Evolutionary conservation across 2,329 filamentous ascomycete species (phyloP), one percentile per base, ranked within the genome.

Genomic region (Nemania diffusa): DNA sequence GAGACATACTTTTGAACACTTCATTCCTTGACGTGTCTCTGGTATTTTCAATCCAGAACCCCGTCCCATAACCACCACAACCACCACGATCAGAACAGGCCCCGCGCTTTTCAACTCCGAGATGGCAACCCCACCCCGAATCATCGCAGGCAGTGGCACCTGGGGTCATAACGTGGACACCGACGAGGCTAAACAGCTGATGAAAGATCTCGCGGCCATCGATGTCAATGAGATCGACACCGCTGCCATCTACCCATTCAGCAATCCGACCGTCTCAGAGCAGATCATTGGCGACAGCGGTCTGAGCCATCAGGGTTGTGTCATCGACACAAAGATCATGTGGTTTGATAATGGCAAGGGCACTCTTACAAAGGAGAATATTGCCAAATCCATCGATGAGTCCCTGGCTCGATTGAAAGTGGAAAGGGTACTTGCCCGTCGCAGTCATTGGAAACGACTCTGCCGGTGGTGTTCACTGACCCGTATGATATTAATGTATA

Each of bases 151-250:
- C 8, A 60, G 57, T 48, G 68, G 65, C n/a, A 66, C 53, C n/a
- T 70, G 65, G 68, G 68, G 62, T 60, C 65, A 70, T 51, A 60
- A 57, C 40, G 46, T 65, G 20, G 46, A 59, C 11, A 59, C 32
- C 2, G 62, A 62, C 51, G 53, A 65, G 22, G 57, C 46, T 11
- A 51, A 56, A 34, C 42, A 58, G 2, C 68, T 68, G 22, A 53
- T 70, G 24, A 29, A 48, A 20, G 37, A 42, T 53, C 20, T 68
- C n/a, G 53, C 58, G 27, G 59, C 37, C n/a, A 52, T 65, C 29
- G 57, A 62, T 13, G 61, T 63, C n/a, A 27, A 48, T 34, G 40
- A 66, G 50, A 68, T 70, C 17, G 68, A 70, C 32, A 53, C 65
- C 1, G 68, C 50, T 5, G 65, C 68, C 34, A 37, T 66, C 2